Evolutionary conservation across 1,139 yeast genomes (phyloP), one percentile per base, ranked within the genome.

Genomic region (Pneumocystis carinii): DNA sequence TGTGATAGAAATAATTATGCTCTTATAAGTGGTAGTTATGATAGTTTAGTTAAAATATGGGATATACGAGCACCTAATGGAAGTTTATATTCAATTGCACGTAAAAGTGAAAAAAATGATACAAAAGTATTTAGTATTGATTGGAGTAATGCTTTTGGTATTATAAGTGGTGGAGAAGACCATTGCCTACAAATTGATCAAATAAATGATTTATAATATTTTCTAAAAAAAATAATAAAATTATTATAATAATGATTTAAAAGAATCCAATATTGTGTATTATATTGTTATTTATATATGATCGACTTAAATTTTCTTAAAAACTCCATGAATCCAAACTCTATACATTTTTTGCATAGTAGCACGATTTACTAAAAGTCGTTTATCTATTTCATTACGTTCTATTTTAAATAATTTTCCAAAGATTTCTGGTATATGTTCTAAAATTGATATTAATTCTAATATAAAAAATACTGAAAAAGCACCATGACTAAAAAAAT

Each of bases 41-140:
- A 92, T 74, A 97, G 97, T 35, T 87, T 96, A 1, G 94, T 87
- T 59, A 85, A 90, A 70, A 86, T 92, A 27, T 92, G 99, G 99
- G 99, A 92, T 74, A 81, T 90, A 14, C 83, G 99, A 71, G 86
- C 96, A 1, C 87, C 64, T 35, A 55, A 85, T 68, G 83, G 85
- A 70, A 81, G 87, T 35, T 80, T 41, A 72, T 73, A 38, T 56
- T 66, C 66, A 14, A 62, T 67, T n/a, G 59, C 63, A 10, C 64
- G 70, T 19, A 64, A 62, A 17, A 53, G 60, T 12, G 76, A 80
- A 57, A 88, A 90, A 73, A 7, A 48, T 2, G 7, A 48, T 48
- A 48, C 55, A 24, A 48, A 48, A 24, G 92, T 92, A 32, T 88
- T 89, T 73, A 90, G 87, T 58, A 94, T 90, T 62, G 85, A 83